phyloP scores from a whole-genome alignment of 2,329 filamentous ascomycete species.

The Aspergillus ochraceoroseus region DNA sequence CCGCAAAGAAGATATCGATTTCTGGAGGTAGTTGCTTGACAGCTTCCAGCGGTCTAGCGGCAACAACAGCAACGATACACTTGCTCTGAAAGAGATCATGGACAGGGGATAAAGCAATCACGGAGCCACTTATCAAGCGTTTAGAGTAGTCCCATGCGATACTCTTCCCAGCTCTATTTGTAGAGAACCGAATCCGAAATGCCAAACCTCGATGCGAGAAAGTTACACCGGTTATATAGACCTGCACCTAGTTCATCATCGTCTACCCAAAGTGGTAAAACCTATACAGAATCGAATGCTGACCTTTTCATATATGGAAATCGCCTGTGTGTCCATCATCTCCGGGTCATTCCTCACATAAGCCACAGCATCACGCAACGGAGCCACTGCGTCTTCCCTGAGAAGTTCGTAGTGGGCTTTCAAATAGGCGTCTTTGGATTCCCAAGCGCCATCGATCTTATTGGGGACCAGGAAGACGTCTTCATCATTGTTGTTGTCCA shows the following conservation, averaged over 20 bases:
- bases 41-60: slow-evolving; percentile 60
- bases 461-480: slow-evolving; percentile 49
- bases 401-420: slow-evolving; percentile 69
- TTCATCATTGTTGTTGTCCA: slow-evolving; percentile 27
- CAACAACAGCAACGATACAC: slow-evolving; percentile 68
- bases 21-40: slow-evolving; percentile 63
- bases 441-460: slow-evolving; percentile 53
- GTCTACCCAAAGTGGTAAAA: background rate
- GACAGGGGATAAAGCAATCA: slow-evolving; percentile 53
- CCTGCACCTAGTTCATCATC: slow-evolving; percentile 42
- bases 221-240: slow-evolving; percentile 61
- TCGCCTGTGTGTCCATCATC: slow-evolving; percentile 54
- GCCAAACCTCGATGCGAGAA: slow-evolving; percentile 61
- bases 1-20: slow-evolving; percentile 70
- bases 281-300: background rate
- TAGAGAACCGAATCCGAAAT: slow-evolving; percentile 66
- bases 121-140: slow-evolving; percentile 51
- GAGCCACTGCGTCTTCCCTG: slow-evolving; percentile 66
- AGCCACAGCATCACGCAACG: slow-evolving; percentile 62
- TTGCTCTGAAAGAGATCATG: slow-evolving; percentile 58
- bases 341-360: slow-evolving; percentile 50
- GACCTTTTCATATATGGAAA: slow-evolving; percentile 67
- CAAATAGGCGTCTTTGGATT: slow-evolving; percentile 61
- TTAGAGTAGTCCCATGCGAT: slow-evolving; percentile 65
- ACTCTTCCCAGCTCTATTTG: slow-evolving; percentile 57